phyloP scores from a whole-genome alignment of 257 asterid genomes.

The Solanum chilense region DNA sequence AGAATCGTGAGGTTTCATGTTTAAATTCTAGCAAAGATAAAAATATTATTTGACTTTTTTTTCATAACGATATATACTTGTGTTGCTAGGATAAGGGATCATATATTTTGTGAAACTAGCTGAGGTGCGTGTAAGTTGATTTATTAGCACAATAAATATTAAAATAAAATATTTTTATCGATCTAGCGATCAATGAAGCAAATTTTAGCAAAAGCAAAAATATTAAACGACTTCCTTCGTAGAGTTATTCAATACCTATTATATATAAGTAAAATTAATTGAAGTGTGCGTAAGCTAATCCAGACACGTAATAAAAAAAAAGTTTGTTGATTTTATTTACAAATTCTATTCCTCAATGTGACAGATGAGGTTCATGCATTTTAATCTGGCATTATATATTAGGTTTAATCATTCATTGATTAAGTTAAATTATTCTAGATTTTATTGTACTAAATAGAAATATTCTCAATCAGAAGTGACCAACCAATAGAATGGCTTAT shows the following conservation, averaged over 20 bases:
- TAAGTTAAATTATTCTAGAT: not conserved
- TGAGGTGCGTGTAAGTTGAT: not conserved
- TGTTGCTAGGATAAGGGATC: not conserved
- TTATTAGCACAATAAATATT: not conserved
- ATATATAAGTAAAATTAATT: not conserved
- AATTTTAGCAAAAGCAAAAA: no score
- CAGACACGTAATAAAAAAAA: not conserved
- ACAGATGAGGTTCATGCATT: slow-evolving; percentile 1
- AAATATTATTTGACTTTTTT: not conserved
- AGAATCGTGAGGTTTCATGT: not conserved
- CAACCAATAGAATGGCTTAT: not conserved
- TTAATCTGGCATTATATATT: not conserved
- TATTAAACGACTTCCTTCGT: no score
- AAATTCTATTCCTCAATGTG: not conserved
- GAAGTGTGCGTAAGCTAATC: rapidly evolving
- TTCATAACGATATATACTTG: not conserved
- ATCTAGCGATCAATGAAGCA: no score
- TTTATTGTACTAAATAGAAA: not conserved
- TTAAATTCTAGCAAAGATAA: not conserved
- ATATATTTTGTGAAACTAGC: not conserved
- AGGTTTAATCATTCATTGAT: not conserved
- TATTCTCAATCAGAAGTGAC: not conserved
- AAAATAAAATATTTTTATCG: no score
- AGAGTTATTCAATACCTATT: not conserved
- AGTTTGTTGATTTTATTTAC: not conserved